A percentile compares a stretch with the other conserved stretches of the same genome.
phyloP scores from a whole-genome alignment of 2,329 filamentous ascomycete genomes.

The Pseudogymnoascus sp. region DNA sequence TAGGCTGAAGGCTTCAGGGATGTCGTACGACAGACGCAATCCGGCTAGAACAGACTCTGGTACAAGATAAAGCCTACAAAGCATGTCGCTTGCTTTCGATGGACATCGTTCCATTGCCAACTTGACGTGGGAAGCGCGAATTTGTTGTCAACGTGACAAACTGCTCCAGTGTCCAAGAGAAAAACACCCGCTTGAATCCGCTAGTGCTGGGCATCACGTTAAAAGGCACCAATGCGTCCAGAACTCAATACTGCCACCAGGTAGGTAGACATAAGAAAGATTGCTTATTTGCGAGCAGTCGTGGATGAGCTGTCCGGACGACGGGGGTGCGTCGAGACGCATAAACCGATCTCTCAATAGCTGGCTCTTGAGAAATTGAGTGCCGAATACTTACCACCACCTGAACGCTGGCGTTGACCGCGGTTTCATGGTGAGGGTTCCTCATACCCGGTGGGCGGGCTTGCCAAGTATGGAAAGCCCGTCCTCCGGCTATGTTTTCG shows the following conservation, averaged over 20 bases:
- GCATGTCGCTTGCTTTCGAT: not conserved
- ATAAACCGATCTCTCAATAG: not conserved
- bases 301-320: not conserved
- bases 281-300: not conserved
- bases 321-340: not conserved
- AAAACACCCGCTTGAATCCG: not conserved
- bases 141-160: not conserved
- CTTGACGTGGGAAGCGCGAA: not conserved
- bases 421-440: not conserved
- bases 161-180: not conserved
- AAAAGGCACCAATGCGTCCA: slow-evolving; percentile 1
- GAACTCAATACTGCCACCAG: not conserved
- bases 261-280: not conserved
- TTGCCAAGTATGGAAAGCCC: not conserved
- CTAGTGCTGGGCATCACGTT: slow-evolving; percentile 11
- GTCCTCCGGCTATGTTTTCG: not conserved
- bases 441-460: not conserved
- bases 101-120: not conserved
- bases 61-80: not conserved
- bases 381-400: not conserved
- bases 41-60: not conserved
- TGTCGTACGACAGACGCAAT: not conserved
- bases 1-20: slow-evolving; percentile 42
- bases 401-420: not conserved
- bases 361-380: not conserved